A percentile compares a stretch with the other conserved stretches of the same genome.
Conservation (phyloP, 352 stramenopile species). For the Globisporangium cederbergense region DNA sequence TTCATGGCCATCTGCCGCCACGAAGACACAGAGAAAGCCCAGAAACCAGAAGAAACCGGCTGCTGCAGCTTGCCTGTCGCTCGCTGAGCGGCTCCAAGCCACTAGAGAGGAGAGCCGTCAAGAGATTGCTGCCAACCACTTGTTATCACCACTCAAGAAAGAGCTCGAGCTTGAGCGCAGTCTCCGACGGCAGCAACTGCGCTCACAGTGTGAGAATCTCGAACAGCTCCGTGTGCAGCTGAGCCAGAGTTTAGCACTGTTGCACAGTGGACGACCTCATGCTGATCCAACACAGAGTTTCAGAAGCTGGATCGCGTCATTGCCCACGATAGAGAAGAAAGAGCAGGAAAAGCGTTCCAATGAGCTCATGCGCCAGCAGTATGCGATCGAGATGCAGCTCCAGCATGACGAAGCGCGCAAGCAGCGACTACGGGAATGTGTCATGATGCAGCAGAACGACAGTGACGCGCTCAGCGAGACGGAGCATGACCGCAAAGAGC, state of each 20-base stretch:
- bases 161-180: constrained; percentile 14
- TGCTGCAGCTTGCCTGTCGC: not conserved
- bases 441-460: constrained; percentile 43
- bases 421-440: constrained; percentile 33
- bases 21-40: not conserved
- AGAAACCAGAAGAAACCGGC: not conserved
- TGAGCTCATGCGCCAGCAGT: constrained; percentile 37
- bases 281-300: constrained; percentile 39
- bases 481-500: constrained; percentile 18
- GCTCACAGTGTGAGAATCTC: constrained; percentile 18
- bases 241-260: constrained; percentile 27
- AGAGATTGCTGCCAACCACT: not conserved
- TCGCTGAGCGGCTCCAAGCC: constrained; percentile 11
- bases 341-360: constrained; percentile 31
- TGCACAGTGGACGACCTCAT: constrained; percentile 40
- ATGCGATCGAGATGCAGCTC: constrained; percentile 44
- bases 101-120: constrained; percentile 11
- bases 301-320: constrained; percentile 47
- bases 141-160: not conserved
- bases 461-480: constrained; percentile 24
- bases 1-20: not conserved
- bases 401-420: constrained; percentile 35
- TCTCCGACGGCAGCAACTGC: constrained; percentile 27
- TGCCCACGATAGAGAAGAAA: constrained; percentile 50
- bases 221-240: constrained; percentile 35